Evolutionary conservation across 2,329 filamentous ascomycete genomes (phyloP).

Genomic region (Trichoderma gracile): DNA sequence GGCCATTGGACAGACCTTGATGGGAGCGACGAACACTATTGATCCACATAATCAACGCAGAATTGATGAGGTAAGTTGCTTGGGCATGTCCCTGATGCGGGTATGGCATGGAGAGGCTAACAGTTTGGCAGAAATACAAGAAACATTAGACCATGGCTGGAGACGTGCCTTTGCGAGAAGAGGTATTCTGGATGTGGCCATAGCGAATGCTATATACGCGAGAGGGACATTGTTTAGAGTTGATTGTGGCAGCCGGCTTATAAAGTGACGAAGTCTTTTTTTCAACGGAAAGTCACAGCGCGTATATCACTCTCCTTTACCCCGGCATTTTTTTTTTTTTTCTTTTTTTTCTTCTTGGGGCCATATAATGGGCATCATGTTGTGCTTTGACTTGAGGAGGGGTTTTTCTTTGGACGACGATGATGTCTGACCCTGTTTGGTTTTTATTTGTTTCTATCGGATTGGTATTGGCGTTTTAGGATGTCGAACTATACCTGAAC

Average conservation of each 20-base stretch:
- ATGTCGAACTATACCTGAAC: constrained; percentile 20
- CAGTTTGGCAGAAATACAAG: constrained; percentile 50
- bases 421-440: not conserved
- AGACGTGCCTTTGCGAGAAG: not conserved
- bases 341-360: not conserved
- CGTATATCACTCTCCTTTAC: constrained; percentile 5
- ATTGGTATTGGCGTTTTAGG: constrained; percentile 10
- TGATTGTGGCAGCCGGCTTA: constrained; percentile 4
- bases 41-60: constrained; percentile 79
- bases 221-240: constrained; percentile 1
- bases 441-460: no score
- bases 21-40: constrained; percentile 89
- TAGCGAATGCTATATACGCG: not conserved
- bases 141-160: not conserved
- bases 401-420: not conserved
- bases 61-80: constrained; percentile 83
- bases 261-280: constrained; percentile 4
- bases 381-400: not conserved
- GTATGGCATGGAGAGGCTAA: constrained; percentile 14
- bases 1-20: constrained; percentile 81
- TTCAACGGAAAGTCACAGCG: not conserved
- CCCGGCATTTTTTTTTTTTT: not conserved
- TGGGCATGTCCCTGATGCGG: not conserved
- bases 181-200: not conserved
- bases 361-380: not conserved